These are phyloP conservation scores for Aureobasidium sp. DNA, from an alignment of 2,329 filamentous ascomycete species.

Conservation along the genomic window DNA sequence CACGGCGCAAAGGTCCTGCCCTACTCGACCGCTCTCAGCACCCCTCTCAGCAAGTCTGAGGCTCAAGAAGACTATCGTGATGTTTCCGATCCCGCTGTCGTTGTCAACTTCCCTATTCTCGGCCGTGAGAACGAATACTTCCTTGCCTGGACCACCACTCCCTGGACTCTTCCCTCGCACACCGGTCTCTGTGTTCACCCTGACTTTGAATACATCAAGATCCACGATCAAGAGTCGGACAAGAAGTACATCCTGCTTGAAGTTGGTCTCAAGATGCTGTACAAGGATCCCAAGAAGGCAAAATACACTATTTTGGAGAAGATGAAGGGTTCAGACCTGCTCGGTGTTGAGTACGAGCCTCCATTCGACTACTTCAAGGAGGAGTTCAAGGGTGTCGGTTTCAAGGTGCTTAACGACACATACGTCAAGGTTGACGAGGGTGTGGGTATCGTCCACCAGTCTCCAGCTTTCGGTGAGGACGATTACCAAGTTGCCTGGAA, in stretches of 20 bases:
- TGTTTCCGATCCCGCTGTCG: slow-evolving; percentile 81
- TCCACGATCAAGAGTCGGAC: slow-evolving; percentile 71
- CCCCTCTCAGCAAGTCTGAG: slow-evolving; percentile 87
- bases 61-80: slow-evolving; percentile 93
- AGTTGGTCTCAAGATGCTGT: slow-evolving; percentile 70
- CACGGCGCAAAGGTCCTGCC: slow-evolving; percentile 90
- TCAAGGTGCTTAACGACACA: slow-evolving; percentile 71
- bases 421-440: slow-evolving; percentile 88
- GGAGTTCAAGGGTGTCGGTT: slow-evolving; percentile 77
- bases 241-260: slow-evolving; percentile 84
- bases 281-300: slow-evolving; percentile 93
- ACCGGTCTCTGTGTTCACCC: slow-evolving; percentile 70
- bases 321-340: slow-evolving; percentile 74
- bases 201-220: slow-evolving; percentile 81
- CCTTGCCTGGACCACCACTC: slow-evolving; percentile 85
- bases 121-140: slow-evolving; percentile 68
- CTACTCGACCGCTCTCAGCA: slow-evolving; percentile 85
- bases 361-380: slow-evolving; percentile 87
- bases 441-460: slow-evolving; percentile 89
- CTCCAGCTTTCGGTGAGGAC: slow-evolving; percentile 90
- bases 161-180: slow-evolving; percentile 80
- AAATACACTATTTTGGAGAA: slow-evolving; percentile 78
- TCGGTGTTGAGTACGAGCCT: slow-evolving; percentile 83
- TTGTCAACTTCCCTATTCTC: slow-evolving; percentile 74
- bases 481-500: slow-evolving; percentile 82